Evolutionary conservation across 2,329 filamentous ascomycete genomes (phyloP).

Genomic region (Epichloe glyceriae): DNA sequence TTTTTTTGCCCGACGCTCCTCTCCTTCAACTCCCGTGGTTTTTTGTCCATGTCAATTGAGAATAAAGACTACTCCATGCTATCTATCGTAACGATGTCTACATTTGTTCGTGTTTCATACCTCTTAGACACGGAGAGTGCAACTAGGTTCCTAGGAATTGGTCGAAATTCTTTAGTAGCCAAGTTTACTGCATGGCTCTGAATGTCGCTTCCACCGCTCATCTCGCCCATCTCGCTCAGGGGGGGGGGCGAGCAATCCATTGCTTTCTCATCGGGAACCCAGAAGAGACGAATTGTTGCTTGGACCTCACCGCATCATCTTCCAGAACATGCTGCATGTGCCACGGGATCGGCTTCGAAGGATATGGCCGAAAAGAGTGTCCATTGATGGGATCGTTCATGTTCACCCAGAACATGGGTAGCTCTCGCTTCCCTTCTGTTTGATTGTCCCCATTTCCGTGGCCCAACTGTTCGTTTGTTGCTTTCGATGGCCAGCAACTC

Average conservation of each 20-base stretch:
- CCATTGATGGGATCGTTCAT: constrained; percentile 34
- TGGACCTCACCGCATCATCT: background rate
- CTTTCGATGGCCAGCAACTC: background rate
- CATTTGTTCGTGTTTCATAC: background rate
- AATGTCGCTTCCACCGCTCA: background rate
- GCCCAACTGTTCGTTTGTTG: background rate
- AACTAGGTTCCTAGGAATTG: background rate
- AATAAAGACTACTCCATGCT: background rate
- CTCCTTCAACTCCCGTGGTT: too few relatives aligned
- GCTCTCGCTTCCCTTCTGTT: constrained; percentile 2
- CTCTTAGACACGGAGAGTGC: background rate
- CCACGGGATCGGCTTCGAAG: constrained; percentile 36
- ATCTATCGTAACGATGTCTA: background rate
- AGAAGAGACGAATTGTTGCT: background rate
- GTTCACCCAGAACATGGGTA: constrained; percentile 34
- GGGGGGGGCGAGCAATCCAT: background rate
- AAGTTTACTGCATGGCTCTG: constrained; percentile 1
- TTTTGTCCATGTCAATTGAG: background rate
- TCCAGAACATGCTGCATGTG: constrained; percentile 25
- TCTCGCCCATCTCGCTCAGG: background rate
- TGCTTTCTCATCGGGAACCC: background rate
- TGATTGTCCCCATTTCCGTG: constrained; percentile 10
- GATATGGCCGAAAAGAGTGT: constrained; percentile 32
- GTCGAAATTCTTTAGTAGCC: background rate
- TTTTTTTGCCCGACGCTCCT: too few relatives aligned